Conservation (phyloP, 306 rosid species). For the Cyclanthera cordifolia region DNA sequence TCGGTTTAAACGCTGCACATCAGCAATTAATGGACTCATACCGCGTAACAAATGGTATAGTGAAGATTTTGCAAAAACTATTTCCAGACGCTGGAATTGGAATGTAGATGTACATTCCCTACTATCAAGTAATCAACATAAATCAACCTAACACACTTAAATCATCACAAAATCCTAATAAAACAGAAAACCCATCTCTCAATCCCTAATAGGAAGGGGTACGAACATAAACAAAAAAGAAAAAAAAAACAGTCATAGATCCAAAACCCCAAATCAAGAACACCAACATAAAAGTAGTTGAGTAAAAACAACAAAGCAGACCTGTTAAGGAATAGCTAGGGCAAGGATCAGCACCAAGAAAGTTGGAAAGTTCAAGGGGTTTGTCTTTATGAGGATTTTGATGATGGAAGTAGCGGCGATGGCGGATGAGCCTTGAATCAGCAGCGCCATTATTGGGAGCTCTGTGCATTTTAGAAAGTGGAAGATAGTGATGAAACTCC, state of each 20-base stretch:
- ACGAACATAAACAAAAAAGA: too few species aligned
- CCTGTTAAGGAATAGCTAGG: conserved; percentile 78
- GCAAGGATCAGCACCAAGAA: conserved; percentile 51
- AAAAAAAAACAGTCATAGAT: neutral
- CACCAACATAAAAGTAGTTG: neutral
- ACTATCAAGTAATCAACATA: neutral
- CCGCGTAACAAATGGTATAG: conserved; percentile 93
- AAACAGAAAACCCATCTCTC: neutral
- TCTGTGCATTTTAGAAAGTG: conserved; percentile 58
- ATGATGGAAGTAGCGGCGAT: conserved; percentile 32
- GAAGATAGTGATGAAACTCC: conserved; percentile 29
- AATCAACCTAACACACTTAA: neutral
- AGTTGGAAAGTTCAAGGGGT: conserved; percentile 41
- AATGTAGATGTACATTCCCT: neutral
- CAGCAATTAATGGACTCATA: conserved; percentile 62
- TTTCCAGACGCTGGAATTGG: too few species aligned
- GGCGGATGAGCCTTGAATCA: conserved; percentile 32
- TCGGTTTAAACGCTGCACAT: conserved; percentile 81
- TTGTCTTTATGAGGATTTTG: conserved; percentile 26
- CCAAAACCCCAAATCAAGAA: neutral
- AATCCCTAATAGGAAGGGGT: neutral
- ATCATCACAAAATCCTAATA: neutral
- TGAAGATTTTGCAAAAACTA: too few species aligned
- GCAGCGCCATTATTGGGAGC: conserved; percentile 24
- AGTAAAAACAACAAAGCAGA: neutral